Evolutionary conservation across 257 asterid species (phyloP).

Genomic region (Schizonepeta tenuifolia): DNA sequence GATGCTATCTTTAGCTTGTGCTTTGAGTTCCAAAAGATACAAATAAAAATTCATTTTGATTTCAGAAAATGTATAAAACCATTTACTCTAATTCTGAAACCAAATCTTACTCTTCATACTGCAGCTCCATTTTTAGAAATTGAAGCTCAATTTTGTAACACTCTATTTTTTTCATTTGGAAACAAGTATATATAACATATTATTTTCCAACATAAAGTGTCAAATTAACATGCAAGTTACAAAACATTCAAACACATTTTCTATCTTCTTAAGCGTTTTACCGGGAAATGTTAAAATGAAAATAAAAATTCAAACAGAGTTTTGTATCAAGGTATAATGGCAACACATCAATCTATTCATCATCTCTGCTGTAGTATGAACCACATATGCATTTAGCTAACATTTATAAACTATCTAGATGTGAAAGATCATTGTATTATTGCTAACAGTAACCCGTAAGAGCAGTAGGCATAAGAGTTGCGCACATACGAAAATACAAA

Average conservation of each 20-base stretch:
- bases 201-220: neutral
- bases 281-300: neutral
- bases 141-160: neutral
- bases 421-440: neutral
- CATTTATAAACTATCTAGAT: slow-evolving; percentile 12
- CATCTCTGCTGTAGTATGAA: neutral
- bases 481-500: slow-evolving; percentile 15
- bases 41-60: neutral
- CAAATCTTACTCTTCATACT: neutral
- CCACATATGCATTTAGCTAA: neutral
- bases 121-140: slow-evolving; percentile 14
- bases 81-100: neutral
- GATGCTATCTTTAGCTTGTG: slow-evolving; percentile 7
- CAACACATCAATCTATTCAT: neutral
- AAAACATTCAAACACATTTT: slow-evolving; percentile 11
- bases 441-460: neutral
- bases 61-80: neutral
- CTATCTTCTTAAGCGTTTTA: neutral
- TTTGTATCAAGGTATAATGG: neutral
- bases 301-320: slow-evolving; percentile 5
- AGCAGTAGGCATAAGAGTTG: slow-evolving; percentile 11
- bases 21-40: neutral
- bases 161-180: neutral
- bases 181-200: neutral
- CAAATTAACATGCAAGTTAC: slow-evolving; percentile 15